These are phyloP conservation scores for Triticum aestivum DNA, from an alignment of 176 grass and related monocot genomes.

Conservation along the genomic window DNA sequence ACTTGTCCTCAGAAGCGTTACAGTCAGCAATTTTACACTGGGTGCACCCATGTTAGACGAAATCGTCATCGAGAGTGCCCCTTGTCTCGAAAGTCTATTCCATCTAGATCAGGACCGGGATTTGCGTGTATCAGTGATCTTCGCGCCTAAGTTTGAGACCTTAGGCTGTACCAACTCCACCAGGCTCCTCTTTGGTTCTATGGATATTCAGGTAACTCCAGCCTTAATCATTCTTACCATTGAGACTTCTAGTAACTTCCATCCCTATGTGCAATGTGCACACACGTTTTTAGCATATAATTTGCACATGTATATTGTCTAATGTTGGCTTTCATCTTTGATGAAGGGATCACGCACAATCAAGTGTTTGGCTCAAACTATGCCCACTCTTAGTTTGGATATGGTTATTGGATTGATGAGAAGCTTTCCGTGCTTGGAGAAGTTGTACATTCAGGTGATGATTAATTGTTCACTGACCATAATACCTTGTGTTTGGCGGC, in stretches of 20 bases:
- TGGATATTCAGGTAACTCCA: neutral
- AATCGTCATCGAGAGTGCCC: neutral
- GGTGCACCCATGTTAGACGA: neutral
- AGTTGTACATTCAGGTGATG: neutral
- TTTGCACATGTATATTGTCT: neutral
- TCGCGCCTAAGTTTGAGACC: neutral
- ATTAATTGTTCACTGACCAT: neutral
- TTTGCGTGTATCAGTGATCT: neutral
- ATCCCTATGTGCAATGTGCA: too few species aligned
- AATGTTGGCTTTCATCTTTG: neutral
- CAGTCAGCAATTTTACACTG: too few species aligned
- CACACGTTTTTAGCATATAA: too few species aligned
- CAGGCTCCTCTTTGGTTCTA: neutral
- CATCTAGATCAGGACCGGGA: neutral
- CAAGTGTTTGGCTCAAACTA: neutral
- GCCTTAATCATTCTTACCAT: neutral
- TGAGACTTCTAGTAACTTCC: neutral
- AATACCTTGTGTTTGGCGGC: too few species aligned
- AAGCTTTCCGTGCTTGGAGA: constrained; percentile 6
- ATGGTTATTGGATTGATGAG: neutral
- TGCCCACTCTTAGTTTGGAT: neutral
- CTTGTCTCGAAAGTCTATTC: neutral
- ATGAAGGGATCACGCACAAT: neutral
- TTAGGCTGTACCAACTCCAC: neutral
- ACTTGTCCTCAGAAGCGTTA: neutral